A percentile compares a stretch with the other conserved stretches of the same genome.
Evolutionary conservation across 208 protist genomes (phyloP).

Genomic region (Angomonas ambiguus): DNA sequence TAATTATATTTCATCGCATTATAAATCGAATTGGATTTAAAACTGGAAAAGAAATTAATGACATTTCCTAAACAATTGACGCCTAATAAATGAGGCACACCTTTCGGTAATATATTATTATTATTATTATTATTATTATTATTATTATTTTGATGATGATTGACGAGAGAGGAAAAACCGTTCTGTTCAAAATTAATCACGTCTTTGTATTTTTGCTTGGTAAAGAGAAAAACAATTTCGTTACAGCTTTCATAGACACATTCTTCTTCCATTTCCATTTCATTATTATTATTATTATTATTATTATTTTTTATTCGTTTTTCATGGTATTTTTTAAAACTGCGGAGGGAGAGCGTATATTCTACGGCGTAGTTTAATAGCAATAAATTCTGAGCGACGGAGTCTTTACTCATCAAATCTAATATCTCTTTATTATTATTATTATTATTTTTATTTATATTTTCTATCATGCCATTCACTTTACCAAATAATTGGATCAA

Average conservation of each 20-base stretch:
- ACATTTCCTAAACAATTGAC: not conserved
- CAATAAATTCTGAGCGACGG: not conserved
- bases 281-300: not conserved
- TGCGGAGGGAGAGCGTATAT: not conserved
- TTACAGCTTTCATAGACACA: not conserved
- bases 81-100: not conserved
- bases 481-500: not conserved
- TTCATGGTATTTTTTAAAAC: not conserved
- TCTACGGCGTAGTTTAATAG: not conserved
- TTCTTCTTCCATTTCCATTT: not conserved
- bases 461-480: not conserved
- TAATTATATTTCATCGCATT: not conserved
- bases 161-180: not conserved
- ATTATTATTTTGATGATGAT: not conserved
- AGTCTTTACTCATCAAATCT: not conserved
- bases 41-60: constrained; percentile 12
- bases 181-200: not conserved
- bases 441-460: constrained; percentile 9
- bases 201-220: not conserved
- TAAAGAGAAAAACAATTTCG: not conserved
- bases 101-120: constrained; percentile 1
- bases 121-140: constrained; percentile 10
- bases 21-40: constrained; percentile 9
- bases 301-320: constrained; percentile 18
- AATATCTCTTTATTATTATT: not conserved